A percentile compares a stretch with the other conserved stretches of the same genome.
Evolutionary conservation across 768 basidiomycete genomes (phyloP).

Genomic region (Clavulina sp.): DNA sequence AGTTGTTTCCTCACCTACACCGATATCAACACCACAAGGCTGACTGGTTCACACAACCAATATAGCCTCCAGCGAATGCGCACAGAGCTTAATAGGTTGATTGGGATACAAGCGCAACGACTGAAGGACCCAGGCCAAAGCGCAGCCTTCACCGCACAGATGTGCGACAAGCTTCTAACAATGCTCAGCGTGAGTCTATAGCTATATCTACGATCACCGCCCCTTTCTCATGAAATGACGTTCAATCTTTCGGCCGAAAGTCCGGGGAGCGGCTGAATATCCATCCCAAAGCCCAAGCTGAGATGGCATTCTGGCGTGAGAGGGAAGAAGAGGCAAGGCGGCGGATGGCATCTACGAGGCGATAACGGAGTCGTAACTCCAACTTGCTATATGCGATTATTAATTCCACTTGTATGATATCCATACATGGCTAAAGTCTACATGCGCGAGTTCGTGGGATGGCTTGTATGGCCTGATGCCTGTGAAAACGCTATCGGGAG

Average conservation of each 20-base stretch:
- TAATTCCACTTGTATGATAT: no score
- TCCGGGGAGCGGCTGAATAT: constrained; percentile 32
- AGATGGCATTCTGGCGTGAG: constrained; percentile 74
- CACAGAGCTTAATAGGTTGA: constrained; percentile 62
- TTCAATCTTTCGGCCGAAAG: constrained; percentile 28
- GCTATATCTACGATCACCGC: not conserved
- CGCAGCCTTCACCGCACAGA: constrained; percentile 48
- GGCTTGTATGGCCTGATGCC: no score
- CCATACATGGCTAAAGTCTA: no score
- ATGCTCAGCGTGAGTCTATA: constrained; percentile 46
- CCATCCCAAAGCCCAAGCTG: constrained; percentile 73
- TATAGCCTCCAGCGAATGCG: constrained; percentile 66
- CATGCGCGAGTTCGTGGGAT: no score
- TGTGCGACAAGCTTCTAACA: constrained; percentile 64
- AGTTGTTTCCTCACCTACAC: constrained; percentile 14
- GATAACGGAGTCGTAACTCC: constrained; percentile 5
- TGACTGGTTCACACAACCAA: not conserved
- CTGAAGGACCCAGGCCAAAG: constrained; percentile 40
- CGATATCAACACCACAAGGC: not conserved
- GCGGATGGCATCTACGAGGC: constrained; percentile 16
- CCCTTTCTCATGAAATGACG: not conserved
- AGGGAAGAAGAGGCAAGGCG: constrained; percentile 60
- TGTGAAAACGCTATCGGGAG: no score
- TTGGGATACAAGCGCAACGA: constrained; percentile 53
- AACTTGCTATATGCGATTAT: no score